Evolutionary conservation across 768 basidiomycete species (phyloP).

Genomic region (Phanerodontia chrysosporium): DNA sequence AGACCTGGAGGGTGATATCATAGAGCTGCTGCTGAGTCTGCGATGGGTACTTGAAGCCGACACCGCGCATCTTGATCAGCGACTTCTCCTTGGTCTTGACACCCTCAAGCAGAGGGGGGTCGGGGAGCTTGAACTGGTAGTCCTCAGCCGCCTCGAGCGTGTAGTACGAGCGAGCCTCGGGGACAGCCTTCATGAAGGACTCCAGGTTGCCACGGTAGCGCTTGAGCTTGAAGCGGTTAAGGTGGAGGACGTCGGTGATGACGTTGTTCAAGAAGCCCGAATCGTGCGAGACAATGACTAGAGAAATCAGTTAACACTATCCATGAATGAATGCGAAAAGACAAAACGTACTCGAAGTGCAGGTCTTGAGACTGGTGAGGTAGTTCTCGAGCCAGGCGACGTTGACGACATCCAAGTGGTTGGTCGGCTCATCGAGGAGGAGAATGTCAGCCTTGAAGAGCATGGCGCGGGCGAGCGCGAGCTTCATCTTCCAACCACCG

Average conservation of each 20-base stretch:
- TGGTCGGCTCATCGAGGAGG: conserved; percentile 94
- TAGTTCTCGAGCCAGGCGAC: conserved; percentile 96
- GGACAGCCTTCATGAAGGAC: conserved; percentile 88
- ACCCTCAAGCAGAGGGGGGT: conserved; percentile 96
- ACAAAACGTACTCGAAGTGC: conserved; percentile 61
- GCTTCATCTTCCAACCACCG: conserved; percentile 99
- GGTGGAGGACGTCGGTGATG: conserved; percentile 94
- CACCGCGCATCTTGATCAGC: conserved; percentile 95
- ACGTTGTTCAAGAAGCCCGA: conserved; percentile 97
- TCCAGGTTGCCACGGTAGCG: conserved; percentile 95
- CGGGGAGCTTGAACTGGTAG: conserved; percentile 98
- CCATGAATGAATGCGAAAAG: background rate
- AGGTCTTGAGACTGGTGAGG: conserved; percentile 79
- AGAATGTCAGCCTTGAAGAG: conserved; percentile 98
- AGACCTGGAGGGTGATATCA: conserved; percentile 96
- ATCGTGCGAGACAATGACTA: conserved; percentile 94
- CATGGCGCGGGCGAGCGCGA: conserved; percentile 94
- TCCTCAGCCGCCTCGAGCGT: conserved; percentile 92
- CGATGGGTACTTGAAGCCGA: conserved; percentile 94
- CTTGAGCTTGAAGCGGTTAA: conserved; percentile 97
- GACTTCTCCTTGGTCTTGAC: conserved; percentile 99
- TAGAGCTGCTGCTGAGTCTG: conserved; percentile 84
- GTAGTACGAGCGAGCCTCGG: conserved; percentile 98
- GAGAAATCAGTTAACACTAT: background rate
- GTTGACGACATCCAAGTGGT: conserved; percentile 96